Conservation (phyloP, 495 filamentous ascomycete genomes). For the Aspergillus coremiiformis region DNA sequence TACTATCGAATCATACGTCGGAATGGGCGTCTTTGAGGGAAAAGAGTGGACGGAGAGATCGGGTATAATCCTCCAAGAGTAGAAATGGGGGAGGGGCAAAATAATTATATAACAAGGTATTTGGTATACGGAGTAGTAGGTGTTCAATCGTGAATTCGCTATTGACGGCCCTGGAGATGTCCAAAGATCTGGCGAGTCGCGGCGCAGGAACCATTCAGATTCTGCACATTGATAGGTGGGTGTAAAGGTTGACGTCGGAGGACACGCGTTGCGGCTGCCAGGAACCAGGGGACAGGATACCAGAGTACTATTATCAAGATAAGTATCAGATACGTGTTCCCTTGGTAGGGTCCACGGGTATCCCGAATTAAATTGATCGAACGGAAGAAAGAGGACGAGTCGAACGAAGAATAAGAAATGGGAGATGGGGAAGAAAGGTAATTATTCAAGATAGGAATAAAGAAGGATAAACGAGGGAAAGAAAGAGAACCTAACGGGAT, state of each 20-base stretch:
- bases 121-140: not conserved
- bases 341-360: not conserved
- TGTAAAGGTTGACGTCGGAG: constrained; percentile 12
- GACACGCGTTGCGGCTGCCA: constrained; percentile 18
- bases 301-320: no score
- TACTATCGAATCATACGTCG: constrained; percentile 25
- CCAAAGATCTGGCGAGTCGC: constrained; percentile 4
- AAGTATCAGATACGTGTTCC: not conserved
- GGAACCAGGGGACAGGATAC: not conserved
- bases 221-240: constrained; percentile 5
- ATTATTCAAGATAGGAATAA: constrained; percentile 3
- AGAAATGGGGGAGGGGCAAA: no score
- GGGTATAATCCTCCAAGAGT: constrained; percentile 25
- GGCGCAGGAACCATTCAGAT: constrained; percentile 6
- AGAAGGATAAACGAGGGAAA: not conserved
- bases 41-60: constrained; percentile 19
- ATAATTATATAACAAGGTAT: no score
- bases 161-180: not conserved
- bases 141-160: not conserved
- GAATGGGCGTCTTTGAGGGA: constrained; percentile 2
- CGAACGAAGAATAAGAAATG: constrained; percentile 3
- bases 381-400: constrained; percentile 2
- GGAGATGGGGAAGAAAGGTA: not conserved
- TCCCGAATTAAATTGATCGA: not conserved
- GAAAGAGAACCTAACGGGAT: constrained; percentile 7